Conservation (phyloP, 108 stramenopile genomes). For the Cyclotella atomus region DNA sequence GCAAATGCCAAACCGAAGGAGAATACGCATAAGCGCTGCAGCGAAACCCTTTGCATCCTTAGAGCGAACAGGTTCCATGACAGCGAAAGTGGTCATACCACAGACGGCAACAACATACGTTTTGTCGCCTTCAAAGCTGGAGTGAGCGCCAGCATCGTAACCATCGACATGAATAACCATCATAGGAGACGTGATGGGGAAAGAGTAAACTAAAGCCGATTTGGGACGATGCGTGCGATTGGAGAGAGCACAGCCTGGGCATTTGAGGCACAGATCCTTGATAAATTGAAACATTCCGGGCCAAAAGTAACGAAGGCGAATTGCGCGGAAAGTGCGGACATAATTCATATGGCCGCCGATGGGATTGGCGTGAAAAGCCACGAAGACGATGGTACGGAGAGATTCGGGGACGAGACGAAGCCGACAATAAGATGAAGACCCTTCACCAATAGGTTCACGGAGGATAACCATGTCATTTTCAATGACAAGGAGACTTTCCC, state of each 20-base stretch:
- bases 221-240: background rate
- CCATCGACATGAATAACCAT: constrained; percentile 13
- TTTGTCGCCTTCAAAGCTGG: background rate
- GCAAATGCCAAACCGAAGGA: constrained; percentile 2
- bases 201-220: background rate
- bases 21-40: constrained; percentile 18
- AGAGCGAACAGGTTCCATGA: background rate
- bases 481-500: background rate
- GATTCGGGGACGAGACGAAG: constrained; percentile 1
- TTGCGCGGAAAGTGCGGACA: background rate
- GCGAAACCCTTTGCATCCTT: background rate
- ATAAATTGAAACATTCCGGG: background rate
- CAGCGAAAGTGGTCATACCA: constrained; percentile 16
- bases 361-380: constrained; percentile 13
- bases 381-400: background rate
- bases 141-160: constrained; percentile 16
- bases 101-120: background rate
- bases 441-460: background rate
- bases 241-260: background rate
- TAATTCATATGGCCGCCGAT: background rate
- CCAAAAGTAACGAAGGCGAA: background rate
- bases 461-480: background rate
- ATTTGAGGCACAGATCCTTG: background rate
- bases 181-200: constrained; percentile 6
- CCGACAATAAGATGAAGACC: background rate